phyloP scores from a whole-genome alignment of 2,329 filamentous ascomycete species.

The Lasiodiplodia theobromae region DNA sequence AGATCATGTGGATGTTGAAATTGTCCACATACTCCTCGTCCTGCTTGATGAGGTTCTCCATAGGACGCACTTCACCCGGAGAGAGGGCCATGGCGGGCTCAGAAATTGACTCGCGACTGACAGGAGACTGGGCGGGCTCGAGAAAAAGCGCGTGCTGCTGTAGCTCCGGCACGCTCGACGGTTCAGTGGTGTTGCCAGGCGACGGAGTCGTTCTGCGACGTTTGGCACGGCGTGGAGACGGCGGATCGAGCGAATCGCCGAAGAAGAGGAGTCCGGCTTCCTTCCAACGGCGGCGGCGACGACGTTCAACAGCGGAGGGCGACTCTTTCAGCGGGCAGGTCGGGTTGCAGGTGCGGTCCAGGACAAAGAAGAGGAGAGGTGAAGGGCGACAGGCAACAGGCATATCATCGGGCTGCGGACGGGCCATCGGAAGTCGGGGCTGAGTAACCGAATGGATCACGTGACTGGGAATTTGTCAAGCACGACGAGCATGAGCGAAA shows the following conservation, averaged over 20 bases:
- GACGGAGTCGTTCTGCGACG: not conserved
- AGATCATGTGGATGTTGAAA: conserved; percentile 83
- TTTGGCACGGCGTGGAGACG: not conserved
- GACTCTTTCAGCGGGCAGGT: not conserved
- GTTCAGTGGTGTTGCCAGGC: not conserved
- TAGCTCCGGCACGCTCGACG: not conserved
- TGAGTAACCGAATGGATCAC: not conserved
- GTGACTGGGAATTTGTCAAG: not conserved
- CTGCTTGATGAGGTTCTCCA: conserved; percentile 42
- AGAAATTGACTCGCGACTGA: not conserved
- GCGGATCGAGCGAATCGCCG: not conserved
- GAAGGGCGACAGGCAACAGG: not conserved
- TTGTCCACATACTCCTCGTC: conserved; percentile 75
- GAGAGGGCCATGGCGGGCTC: conserved; percentile 40
- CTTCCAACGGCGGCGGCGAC: conserved; percentile 9
- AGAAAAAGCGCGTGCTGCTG: not conserved
- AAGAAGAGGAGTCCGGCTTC: not conserved
- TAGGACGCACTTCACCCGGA: conserved; percentile 54
- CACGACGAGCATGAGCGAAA: not conserved
- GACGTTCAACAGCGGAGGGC: not conserved
- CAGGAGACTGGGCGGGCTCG: not conserved
- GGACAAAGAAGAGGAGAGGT: conserved; percentile 25
- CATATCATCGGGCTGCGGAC: conserved; percentile 5
- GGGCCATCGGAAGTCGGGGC: conserved; percentile 5
- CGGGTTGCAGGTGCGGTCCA: conserved; percentile 15